These are phyloP conservation scores for Psilocybe tampanensis DNA, from an alignment of 768 basidiomycete genomes.

Conservation along the genomic window DNA sequence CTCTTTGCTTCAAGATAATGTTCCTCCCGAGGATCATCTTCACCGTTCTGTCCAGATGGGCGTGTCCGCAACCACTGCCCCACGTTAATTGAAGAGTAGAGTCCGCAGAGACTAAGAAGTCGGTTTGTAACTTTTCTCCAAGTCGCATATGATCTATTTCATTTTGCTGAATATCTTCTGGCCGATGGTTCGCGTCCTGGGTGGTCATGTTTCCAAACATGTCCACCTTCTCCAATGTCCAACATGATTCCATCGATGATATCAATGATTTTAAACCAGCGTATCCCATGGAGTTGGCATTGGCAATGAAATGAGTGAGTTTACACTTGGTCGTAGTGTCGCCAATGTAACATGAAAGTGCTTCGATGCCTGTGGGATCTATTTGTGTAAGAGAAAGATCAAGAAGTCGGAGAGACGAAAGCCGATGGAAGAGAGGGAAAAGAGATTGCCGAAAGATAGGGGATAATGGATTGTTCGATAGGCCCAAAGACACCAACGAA, in stretches of 20 bases:
- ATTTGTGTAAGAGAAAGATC: conserved; percentile 14
- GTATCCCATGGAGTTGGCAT: conserved; percentile 18
- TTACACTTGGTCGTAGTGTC: conserved; percentile 9
- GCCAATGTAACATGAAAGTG: conserved; percentile 10
- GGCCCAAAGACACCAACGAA: conserved; percentile 5
- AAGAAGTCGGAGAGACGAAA: conserved; percentile 11
- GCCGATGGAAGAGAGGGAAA: conserved; percentile 10
- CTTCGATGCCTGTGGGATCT: conserved; percentile 6
- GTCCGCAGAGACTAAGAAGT: not conserved
- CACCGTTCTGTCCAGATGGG: conserved; percentile 2
- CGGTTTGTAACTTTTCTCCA: not conserved
- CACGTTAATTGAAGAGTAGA: not conserved
- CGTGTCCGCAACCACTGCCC: conserved; percentile 11
- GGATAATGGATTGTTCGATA: conserved; percentile 21
- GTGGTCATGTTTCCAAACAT: conserved; percentile 14
- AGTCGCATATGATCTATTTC: not conserved
- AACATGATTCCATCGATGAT: conserved; percentile 12
- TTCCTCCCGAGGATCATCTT: conserved; percentile 15
- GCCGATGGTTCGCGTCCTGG: not conserved
- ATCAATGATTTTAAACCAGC: conserved; percentile 13
- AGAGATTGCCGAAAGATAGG: conserved; percentile 15
- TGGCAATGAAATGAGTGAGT: conserved; percentile 16
- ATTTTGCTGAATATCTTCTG: conserved; percentile 2
- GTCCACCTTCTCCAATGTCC: conserved; percentile 19
- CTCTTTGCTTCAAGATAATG: conserved; percentile 10